Evolutionary conservation across 768 basidiomycete genomes (phyloP), one percentile per base, ranked within the genome.

Genomic region (Hypsizygus marmoreus): DNA sequence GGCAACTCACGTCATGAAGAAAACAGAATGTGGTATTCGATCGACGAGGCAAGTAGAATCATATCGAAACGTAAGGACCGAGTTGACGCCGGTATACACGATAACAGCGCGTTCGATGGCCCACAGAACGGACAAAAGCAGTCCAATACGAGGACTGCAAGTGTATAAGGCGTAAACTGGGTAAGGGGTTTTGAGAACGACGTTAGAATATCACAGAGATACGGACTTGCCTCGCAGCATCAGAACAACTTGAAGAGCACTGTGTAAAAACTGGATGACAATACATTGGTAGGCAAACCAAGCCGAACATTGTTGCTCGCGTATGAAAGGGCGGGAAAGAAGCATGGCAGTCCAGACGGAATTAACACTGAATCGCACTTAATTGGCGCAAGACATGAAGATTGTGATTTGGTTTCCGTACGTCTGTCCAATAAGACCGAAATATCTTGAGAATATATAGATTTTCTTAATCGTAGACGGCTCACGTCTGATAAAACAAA

Each of bases 231-330:
- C 55, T 43, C 58, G 43, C 11, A 51, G 35, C 52, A 55, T 55
- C 10, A 56, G 40, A 10, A 59, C 40, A 24, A 32, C 16, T 24
- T 59, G 47, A 13, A 53, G n/a, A 4, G 46, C 45, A 28, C 34
- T 37, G 40, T 43, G 50, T 4, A 59, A 44, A 5, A 47, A 29
- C 38, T 50, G 54, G 28, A 56, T 50, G 6, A 48, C 23, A 11
- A 40, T n/a, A 14, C 41, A 49, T 32, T 59, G 57, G 31, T 38
- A 59, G 11, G 11, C 14, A 25, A 51, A 56, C 58, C 52, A 56
- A 20, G 14, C 14, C 17, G 26, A 35, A 25, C 47, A 56, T 4
- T 32, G 14, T 2, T 16, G 2, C 6, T 28, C 25, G 4, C 20
- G 20, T 25, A 50, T 31, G 11, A 31, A 17, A 20, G 39, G 19